Conservation (phyloP, 805 yeast genomes). For the Suhomyces kilbournensis region DNA sequence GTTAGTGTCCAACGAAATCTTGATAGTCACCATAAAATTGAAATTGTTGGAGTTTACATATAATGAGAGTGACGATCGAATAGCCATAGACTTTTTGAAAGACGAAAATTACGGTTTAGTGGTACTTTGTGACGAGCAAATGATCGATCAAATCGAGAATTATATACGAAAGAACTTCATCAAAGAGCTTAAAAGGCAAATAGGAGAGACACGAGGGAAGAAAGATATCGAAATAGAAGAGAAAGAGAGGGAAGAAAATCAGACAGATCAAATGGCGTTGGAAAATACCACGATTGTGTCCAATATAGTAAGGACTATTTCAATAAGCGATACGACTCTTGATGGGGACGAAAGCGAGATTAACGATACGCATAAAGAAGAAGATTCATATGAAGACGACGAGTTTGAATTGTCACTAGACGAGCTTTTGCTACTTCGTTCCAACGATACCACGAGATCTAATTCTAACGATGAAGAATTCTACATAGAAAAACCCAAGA, state of each 20-base stretch:
- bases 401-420: conserved; percentile 15
- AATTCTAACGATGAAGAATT: conserved; percentile 10
- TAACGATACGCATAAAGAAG: neutral
- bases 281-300: neutral
- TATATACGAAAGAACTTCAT: conserved; percentile 23
- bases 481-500: conserved; percentile 1
- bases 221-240: neutral
- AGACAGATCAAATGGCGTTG: too few relatives aligned
- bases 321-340: conserved; percentile 16
- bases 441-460: conserved; percentile 1
- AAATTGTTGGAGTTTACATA: conserved; percentile 21
- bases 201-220: neutral
- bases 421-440: conserved; percentile 10
- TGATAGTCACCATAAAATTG: conserved; percentile 30
- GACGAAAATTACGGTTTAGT: conserved; percentile 31
- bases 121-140: conserved; percentile 23
- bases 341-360: neutral
- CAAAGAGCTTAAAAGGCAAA: neutral
- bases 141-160: conserved; percentile 22
- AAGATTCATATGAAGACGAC: conserved; percentile 13
- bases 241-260: neutral
- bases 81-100: conserved; percentile 23
- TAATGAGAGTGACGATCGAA: conserved; percentile 12
- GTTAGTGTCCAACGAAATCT: conserved; percentile 23
- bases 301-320: conserved; percentile 3